A percentile compares a stretch with the other conserved stretches of the same genome.
Evolutionary conservation across 2,329 filamentous ascomycete species (phyloP).

Genomic region (Aspergillus costaricaensis): DNA sequence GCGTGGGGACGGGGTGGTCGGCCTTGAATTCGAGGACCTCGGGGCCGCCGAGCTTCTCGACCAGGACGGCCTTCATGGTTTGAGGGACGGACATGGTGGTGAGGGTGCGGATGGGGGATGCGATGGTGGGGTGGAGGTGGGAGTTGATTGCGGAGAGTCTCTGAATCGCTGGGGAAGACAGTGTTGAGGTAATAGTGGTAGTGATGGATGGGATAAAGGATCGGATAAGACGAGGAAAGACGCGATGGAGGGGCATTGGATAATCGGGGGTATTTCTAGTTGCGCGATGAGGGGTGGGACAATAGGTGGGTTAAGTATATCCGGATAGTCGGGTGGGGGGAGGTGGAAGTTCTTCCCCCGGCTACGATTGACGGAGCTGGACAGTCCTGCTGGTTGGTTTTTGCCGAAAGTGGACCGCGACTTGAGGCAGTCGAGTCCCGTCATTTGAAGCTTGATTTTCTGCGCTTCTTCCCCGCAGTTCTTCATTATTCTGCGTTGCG

Average conservation of each 20-base stretch:
- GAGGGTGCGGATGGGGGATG: slow-evolving; percentile 3
- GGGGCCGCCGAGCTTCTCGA: slow-evolving; percentile 70
- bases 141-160: slow-evolving; percentile 17
- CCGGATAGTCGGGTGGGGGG: background rate
- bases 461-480: slow-evolving; percentile 1
- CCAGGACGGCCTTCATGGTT: slow-evolving; percentile 72
- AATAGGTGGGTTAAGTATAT: background rate
- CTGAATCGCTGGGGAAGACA: background rate
- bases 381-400: background rate
- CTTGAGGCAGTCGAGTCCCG: background rate
- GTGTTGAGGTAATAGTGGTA: background rate
- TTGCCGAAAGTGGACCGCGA: background rate
- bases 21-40: slow-evolving; percentile 72
- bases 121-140: slow-evolving; percentile 8
- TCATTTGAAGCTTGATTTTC: background rate
- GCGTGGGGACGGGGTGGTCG: slow-evolving; percentile 69
- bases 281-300: background rate
- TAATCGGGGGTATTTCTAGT: background rate
- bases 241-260: slow-evolving; percentile 11
- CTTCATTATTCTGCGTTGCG: background rate
- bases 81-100: slow-evolving; percentile 54
- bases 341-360: background rate
- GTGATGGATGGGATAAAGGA: background rate
- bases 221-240: slow-evolving; percentile 1
- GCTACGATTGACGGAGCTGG: background rate